phyloP scores from a whole-genome alignment of 306 rosid species.

The Vachellia pachyceras region DNA sequence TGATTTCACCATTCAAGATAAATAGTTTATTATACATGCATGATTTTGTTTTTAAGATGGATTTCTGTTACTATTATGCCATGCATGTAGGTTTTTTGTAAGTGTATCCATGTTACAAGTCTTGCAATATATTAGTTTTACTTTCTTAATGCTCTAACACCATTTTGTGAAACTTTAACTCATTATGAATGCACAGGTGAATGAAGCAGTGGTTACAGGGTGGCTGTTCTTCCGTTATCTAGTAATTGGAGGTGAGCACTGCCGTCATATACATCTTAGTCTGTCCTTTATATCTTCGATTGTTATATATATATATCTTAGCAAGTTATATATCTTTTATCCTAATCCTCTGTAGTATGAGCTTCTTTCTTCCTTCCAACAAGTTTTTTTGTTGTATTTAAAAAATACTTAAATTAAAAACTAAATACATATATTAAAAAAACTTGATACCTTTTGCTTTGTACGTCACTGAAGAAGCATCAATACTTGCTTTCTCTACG shows the following conservation, averaged over 20 bases:
- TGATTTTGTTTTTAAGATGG: not conserved
- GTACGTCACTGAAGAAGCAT: not conserved
- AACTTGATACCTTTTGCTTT: not conserved
- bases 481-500: not conserved
- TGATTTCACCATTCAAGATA: constrained; percentile 28
- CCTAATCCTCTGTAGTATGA: not conserved
- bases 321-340: not conserved
- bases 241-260: constrained; percentile 97
- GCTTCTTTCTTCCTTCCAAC: constrained; percentile 20
- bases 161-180: constrained; percentile 14
- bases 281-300: too few species aligned
- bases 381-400: not conserved
- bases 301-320: too few species aligned
- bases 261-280: too few species aligned
- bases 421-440: too few species aligned
- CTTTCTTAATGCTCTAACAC: not conserved
- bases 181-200: constrained; percentile 61
- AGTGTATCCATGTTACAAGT: not conserved
- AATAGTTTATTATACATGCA: not conserved
- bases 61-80: not conserved
- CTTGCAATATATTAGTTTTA: not conserved
- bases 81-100: not conserved
- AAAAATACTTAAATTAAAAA: too few species aligned
- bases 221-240: constrained; percentile 99
- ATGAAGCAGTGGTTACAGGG: constrained; percentile 95